Evolutionary conservation across 2,329 filamentous ascomycete genomes (phyloP).

Genomic region (Simplicillium sp.): DNA sequence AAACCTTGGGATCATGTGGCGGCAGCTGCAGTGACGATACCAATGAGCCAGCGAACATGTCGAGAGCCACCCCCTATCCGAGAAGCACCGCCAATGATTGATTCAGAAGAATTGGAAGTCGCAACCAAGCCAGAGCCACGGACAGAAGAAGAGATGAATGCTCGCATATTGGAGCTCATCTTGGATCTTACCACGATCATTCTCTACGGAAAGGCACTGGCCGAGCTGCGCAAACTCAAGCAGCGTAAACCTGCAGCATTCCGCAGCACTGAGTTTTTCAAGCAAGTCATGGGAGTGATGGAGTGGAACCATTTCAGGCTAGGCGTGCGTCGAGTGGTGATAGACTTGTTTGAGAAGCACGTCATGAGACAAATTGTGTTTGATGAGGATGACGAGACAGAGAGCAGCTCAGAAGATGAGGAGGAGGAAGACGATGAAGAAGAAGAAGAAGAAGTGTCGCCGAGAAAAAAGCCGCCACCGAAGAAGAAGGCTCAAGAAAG

Average conservation of each 20-base stretch:
- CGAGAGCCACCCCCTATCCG: constrained; percentile 30
- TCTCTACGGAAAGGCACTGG: constrained; percentile 76
- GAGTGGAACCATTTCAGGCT: constrained; percentile 86
- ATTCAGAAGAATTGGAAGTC: constrained; percentile 35
- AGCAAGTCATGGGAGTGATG: constrained; percentile 73
- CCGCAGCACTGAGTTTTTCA: constrained; percentile 67
- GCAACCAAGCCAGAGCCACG: no score
- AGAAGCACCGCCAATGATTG: constrained; percentile 30
- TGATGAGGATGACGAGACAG: constrained; percentile 58
- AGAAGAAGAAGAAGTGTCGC: constrained; percentile 22
- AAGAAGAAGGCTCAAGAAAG: constrained; percentile 36
- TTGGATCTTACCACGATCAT: constrained; percentile 90
- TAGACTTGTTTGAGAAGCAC: constrained; percentile 88
- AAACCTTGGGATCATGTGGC: constrained; percentile 47
- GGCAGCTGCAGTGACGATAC: constrained; percentile 35
- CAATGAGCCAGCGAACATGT: constrained; percentile 43
- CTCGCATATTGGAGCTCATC: constrained; percentile 75
- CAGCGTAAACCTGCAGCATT: constrained; percentile 67
- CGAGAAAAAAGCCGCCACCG: constrained; percentile 40
- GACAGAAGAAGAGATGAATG: constrained; percentile 55
- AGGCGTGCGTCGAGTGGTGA: constrained; percentile 76
- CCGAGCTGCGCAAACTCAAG: constrained; percentile 73
- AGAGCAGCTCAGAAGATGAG: constrained; percentile 38
- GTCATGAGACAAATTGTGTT: constrained; percentile 80
- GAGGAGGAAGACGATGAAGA: constrained; percentile 54